phyloP scores from a whole-genome alignment of 306 rosid genomes.

The Mimosa bimucronata region DNA sequence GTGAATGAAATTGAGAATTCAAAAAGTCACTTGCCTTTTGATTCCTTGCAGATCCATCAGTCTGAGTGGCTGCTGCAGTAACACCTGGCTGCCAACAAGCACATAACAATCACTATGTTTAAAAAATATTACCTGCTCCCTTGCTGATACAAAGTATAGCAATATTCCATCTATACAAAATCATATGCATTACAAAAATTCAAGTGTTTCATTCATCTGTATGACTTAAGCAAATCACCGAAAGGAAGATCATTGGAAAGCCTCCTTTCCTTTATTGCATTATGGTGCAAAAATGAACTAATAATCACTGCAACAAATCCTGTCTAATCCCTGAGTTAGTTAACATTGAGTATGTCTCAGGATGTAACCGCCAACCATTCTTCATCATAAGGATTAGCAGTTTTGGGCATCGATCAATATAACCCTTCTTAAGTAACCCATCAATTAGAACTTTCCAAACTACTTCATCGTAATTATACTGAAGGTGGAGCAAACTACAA shows the following conservation, averaged over 20 bases:
- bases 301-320: slow-evolving; percentile 27
- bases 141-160: slow-evolving; percentile 14
- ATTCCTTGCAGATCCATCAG: slow-evolving; percentile 13
- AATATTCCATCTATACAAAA: slow-evolving; percentile 13
- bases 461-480: slow-evolving; percentile 75
- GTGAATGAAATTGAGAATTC: slow-evolving; percentile 10
- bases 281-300: slow-evolving; percentile 8
- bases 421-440: slow-evolving; percentile 71
- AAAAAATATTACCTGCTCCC: slow-evolving; percentile 25
- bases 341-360: slow-evolving; percentile 72
- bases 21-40: slow-evolving; percentile 50
- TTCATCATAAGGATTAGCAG: slow-evolving; percentile 64
- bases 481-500: slow-evolving; percentile 51
- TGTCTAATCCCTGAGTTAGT: slow-evolving; percentile 56
- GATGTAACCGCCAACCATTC: slow-evolving; percentile 70
- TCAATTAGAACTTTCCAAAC: slow-evolving; percentile 88
- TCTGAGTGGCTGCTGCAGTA: background rate
- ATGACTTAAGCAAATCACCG: slow-evolving; percentile 14
- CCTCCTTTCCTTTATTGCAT: slow-evolving; percentile 28
- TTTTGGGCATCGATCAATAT: slow-evolving; percentile 60
- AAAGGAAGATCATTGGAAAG: slow-evolving; percentile 34
- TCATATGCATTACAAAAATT: slow-evolving; percentile 25
- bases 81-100: background rate
- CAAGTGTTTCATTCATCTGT: slow-evolving; percentile 33
- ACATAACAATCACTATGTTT: slow-evolving; percentile 8